Conservation (phyloP, 2,329 filamentous ascomycete species). For the Fusarium secorum region DNA sequence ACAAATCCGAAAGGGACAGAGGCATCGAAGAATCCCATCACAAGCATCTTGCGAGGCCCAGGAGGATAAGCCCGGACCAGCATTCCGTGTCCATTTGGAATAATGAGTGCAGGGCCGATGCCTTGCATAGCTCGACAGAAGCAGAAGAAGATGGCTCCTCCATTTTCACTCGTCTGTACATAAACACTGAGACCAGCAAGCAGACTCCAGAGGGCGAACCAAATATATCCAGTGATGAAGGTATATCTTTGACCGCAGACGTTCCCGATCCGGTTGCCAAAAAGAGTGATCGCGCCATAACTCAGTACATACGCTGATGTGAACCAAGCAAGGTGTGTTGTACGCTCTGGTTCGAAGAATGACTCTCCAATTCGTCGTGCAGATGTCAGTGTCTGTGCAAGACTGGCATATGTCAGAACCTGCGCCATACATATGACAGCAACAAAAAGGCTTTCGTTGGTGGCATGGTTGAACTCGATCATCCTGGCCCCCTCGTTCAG, state of each 20-base stretch:
- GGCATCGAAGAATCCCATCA: conserved; percentile 38
- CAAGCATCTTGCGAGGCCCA: conserved; percentile 35
- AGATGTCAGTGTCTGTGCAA: conserved; percentile 37
- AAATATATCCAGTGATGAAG: conserved; percentile 38
- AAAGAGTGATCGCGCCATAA: conserved; percentile 29
- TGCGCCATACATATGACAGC: conserved; percentile 40
- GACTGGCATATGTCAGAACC: conserved; percentile 34
- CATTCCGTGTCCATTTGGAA: conserved; percentile 38
- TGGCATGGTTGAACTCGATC: conserved; percentile 39
- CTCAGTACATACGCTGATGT: conserved; percentile 37
- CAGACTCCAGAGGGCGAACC: conserved; percentile 41
- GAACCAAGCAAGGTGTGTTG: conserved; percentile 39
- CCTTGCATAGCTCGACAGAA: conserved; percentile 40
- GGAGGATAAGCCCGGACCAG: conserved; percentile 39
- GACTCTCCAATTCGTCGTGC: conserved; percentile 33
- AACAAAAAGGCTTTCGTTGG: conserved; percentile 39
- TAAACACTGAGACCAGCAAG: conserved; percentile 36
- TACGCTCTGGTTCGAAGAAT: conserved; percentile 31
- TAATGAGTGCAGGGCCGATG: conserved; percentile 34
- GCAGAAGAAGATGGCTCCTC: conserved; percentile 35
- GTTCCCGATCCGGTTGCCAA: conserved; percentile 37
- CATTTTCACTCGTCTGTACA: conserved; percentile 3
- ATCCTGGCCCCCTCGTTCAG: conserved; percentile 34
- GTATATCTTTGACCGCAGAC: conserved; percentile 36
- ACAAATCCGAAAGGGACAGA: conserved; percentile 37